Evolutionary conservation across 257 asterid species (phyloP).

Genomic region (Henckelia pumila): DNA sequence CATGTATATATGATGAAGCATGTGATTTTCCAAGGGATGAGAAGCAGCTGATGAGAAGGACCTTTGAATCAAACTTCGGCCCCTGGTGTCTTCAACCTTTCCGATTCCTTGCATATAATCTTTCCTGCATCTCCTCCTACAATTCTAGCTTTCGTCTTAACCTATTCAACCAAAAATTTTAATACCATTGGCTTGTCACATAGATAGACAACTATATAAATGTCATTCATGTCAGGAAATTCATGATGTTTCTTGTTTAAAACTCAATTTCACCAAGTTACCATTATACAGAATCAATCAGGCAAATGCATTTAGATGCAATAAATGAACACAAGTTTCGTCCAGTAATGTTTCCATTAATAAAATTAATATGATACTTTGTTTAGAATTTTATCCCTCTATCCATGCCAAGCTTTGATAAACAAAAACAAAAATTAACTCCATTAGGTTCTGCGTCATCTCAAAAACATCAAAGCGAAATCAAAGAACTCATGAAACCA

Average conservation of each 20-base stretch:
- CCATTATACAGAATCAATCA: not conserved
- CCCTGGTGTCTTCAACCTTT: constrained; percentile 87
- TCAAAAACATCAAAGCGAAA: too few relatives aligned
- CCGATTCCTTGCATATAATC: constrained; percentile 87
- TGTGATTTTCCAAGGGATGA: not conserved
- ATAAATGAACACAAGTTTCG: too few relatives aligned
- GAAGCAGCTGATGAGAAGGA: constrained; percentile 13
- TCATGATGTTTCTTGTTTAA: not conserved
- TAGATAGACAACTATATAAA: too few relatives aligned
- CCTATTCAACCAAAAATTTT: constrained; percentile 38
- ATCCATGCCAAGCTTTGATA: too few relatives aligned
- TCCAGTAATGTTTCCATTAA: too few relatives aligned
- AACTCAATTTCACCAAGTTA: not conserved
- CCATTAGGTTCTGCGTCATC: too few relatives aligned
- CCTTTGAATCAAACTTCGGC: constrained; percentile 79
- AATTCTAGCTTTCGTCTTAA: constrained; percentile 67
- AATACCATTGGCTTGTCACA: too few relatives aligned
- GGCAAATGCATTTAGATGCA: too few relatives aligned
- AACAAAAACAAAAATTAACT: too few relatives aligned
- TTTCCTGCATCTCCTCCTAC: constrained; percentile 97
- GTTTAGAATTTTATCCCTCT: not conserved
- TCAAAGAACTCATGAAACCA: too few relatives aligned
- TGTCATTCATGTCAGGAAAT: not conserved
- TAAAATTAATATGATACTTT: not conserved
- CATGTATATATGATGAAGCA: not conserved